These are phyloP conservation scores for Monocercomonoides exilis DNA, from an alignment of 78 protist species.

Conservation along the genomic window DNA sequence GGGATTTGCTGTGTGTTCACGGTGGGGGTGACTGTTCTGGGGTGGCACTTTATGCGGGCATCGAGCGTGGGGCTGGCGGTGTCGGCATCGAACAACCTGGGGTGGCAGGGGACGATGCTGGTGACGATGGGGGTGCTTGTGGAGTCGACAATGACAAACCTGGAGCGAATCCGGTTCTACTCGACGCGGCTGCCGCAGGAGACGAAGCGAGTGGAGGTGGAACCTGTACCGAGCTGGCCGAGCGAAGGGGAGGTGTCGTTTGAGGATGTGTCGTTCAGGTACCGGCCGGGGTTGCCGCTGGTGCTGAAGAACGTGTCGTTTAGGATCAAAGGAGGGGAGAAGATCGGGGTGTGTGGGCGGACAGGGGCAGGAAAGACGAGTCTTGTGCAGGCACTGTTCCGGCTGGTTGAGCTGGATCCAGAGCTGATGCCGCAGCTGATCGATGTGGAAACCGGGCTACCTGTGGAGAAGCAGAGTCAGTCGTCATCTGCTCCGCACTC, in stretches of 20 bases:
- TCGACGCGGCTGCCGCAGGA: neutral
- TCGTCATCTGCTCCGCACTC: too few species aligned
- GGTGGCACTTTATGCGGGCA: neutral
- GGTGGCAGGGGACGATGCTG: neutral
- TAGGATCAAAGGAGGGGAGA: slow-evolving; percentile 44
- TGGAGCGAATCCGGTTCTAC: slow-evolving; percentile 7
- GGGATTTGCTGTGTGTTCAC: neutral
- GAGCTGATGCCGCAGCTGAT: too few species aligned
- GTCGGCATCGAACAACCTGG: neutral
- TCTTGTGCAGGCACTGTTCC: slow-evolving; percentile 59
- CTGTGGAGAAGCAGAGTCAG: too few species aligned
- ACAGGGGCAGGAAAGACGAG: slow-evolving; percentile 83
- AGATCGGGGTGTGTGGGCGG: slow-evolving; percentile 83
- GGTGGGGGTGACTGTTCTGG: neutral
- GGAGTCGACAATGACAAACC: neutral
- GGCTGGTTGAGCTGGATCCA: slow-evolving; percentile 49
- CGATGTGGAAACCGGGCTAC: neutral
- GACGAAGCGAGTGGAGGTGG: neutral
- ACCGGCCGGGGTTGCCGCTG: slow-evolving; percentile 41
- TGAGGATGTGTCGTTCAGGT: slow-evolving; percentile 16
- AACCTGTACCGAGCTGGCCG: slow-evolving; percentile 35
- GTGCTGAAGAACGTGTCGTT: slow-evolving; percentile 12
- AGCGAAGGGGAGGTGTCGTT: neutral
- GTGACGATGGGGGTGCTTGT: neutral
- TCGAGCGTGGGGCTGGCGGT: neutral